Evolutionary conservation across 495 filamentous ascomycete species (phyloP), one percentile per base, ranked within the genome.

Genomic region (Penicillium samsonianum): DNA sequence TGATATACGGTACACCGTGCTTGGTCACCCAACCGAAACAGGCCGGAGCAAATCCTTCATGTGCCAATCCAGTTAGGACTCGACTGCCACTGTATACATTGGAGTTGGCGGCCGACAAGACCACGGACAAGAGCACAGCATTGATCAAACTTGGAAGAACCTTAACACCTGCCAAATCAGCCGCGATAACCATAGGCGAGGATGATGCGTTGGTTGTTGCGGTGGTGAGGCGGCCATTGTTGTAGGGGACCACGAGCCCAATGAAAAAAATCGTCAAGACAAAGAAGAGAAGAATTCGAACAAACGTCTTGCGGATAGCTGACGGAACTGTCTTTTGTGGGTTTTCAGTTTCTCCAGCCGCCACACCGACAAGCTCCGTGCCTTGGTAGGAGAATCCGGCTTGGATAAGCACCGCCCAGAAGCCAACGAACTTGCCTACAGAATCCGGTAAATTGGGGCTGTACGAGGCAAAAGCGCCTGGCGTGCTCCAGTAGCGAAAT

Each of bases 61-160:
- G 70, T 19, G 84, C 83, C 23, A 89, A 73, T 19, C 83, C 84
- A 31, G 83, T 77, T 22, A 89, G 70, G 42, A 87, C 79, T 53
- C 87, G 84, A 59, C 81, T 83, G 44, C 82, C 84, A 6, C 86
- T 90, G 68, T 90, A 95, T 46, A 91, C 80, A 73, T 89, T 90
- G 11, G 88, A 87, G 65, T 92, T 92, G 47, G 84, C 89, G 3
- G 86, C 82, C 0, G 86, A 89, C 19, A 85, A 74, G 1, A 87
- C 87, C 1, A 86, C 85, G 31, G 80, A 88, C 52, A 90, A 69
- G 40, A 91, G 81, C 22, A 89, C 82, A 11, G 83, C 90, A 72
- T 93, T 95, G 73, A 95, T 88, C 61, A 92, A 82, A 54, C 82
- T 80, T 16, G 85, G 87, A 6, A 92, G 80, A 12, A 82, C 80